phyloP scores from a whole-genome alignment of 2,329 filamentous ascomycete species.

The Nigrospora oryzae region DNA sequence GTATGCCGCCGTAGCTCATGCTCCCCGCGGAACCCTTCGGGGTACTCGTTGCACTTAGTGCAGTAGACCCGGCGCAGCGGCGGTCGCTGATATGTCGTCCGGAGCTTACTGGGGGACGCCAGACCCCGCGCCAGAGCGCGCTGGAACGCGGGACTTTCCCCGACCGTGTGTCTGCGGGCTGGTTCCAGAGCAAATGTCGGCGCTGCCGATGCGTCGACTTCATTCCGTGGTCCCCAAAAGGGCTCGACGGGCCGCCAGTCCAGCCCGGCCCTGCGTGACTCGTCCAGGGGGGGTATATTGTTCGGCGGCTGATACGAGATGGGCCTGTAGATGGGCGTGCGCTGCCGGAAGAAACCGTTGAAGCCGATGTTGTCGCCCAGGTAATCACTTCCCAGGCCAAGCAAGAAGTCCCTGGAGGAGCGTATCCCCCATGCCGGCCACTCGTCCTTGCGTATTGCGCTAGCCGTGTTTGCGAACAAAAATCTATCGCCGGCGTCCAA shows the following conservation, averaged over 20 bases:
- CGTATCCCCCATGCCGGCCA: slow-evolving; percentile 38
- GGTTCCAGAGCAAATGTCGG: slow-evolving; percentile 16
- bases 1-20: slow-evolving; percentile 72
- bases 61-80: slow-evolving; percentile 69
- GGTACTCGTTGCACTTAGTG: slow-evolving; percentile 69
- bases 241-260: slow-evolving; percentile 30
- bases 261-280: slow-evolving; percentile 26
- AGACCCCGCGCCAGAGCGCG: slow-evolving; percentile 28
- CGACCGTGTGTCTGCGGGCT: slow-evolving; percentile 36
- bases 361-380: slow-evolving; percentile 24
- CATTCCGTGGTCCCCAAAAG: slow-evolving; percentile 22
- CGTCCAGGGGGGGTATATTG: slow-evolving; percentile 21
- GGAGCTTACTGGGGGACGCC: slow-evolving; percentile 32
- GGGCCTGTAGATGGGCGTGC: slow-evolving; percentile 22
- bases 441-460: slow-evolving; percentile 34
- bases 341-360: slow-evolving; percentile 32
- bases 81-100: slow-evolving; percentile 39
- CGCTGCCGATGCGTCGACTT: slow-evolving; percentile 13
- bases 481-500: slow-evolving; percentile 36
- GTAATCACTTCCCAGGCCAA: slow-evolving; percentile 36
- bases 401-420: slow-evolving; percentile 41
- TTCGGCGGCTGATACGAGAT: slow-evolving; percentile 22
- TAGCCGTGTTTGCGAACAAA: slow-evolving; percentile 32
- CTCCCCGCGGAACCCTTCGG: slow-evolving; percentile 82
- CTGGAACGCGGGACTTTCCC: slow-evolving; percentile 32